Base-by-base conservation (phyloP, 306 rosid genomes). In the Geum urbanum region DNA sequence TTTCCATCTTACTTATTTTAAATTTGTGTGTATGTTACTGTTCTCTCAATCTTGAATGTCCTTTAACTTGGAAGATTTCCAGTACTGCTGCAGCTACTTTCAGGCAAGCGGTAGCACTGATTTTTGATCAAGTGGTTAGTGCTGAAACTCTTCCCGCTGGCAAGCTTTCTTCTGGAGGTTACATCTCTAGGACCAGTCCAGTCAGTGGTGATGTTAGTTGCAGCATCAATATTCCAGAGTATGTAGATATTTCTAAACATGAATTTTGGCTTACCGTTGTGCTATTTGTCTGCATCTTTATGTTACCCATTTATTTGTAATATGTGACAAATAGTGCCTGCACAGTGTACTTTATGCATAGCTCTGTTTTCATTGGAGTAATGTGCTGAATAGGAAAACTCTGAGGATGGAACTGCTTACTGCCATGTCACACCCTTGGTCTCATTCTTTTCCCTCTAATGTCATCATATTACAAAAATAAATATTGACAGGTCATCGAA, bases 11-110 rank as follows among this genome's bases (percentile, higher is more conserved):
- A 14, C 51, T 14, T 59, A 56, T 40, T 66, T 69, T 63, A 16
- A 27, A 27, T 74, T 10, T 8, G 4, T 49, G 7, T 63, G 32
- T 37, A 35, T 66, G 43, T 20, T 70, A 59, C 11, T 15, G 39
- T 32, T 51, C 67, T 43, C 65, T 73, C 46, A 63, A 47, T 74
- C 39, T 76, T 49, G 66, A 75, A 66, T 67, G 13, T 71, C 60
- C 77, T 73, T 76, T 73, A 72, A 78, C 83, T 67, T 78, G 77
- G 60, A 72, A 79, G 73, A 76, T 80, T 79, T 84, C 70, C 94
- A 88, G 97, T 80, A 90, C 97, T 71, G 97, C 98, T 80, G 98
- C 97, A 66, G 98, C 98, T 81, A 88, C 98, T 81, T 94, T 94
- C 84, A 85, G 97, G 84, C 98, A 94, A 85, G 97, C 97, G 19